These are phyloP conservation scores for Candida glaebosa DNA, from an alignment of 805 yeast species.

Conservation along the genomic window DNA sequence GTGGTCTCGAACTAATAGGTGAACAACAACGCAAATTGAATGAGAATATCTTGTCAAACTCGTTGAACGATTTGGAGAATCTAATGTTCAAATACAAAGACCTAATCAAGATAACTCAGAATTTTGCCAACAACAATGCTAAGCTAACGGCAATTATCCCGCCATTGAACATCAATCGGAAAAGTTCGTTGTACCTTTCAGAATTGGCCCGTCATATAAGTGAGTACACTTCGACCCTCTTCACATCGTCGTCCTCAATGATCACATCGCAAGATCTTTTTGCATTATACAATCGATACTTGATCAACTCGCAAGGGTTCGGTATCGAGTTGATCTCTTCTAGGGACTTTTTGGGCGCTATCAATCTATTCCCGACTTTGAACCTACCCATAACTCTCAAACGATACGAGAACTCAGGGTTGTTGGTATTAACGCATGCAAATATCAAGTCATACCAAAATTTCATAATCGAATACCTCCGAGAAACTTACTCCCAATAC, in stretches of 20 bases:
- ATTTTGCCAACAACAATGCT: slow-evolving; percentile 1
- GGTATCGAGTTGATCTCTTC: slow-evolving; percentile 71
- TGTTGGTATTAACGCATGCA: slow-evolving; percentile 27
- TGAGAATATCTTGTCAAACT: slow-evolving; percentile 58
- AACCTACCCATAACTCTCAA: slow-evolving; percentile 52
- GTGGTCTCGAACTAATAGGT: slow-evolving; percentile 59
- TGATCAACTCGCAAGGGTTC: slow-evolving; percentile 35
- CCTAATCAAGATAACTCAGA: slow-evolving; percentile 46
- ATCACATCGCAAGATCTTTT: slow-evolving; percentile 39
- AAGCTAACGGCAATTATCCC: slow-evolving; percentile 14
- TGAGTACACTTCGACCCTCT: slow-evolving; percentile 50
- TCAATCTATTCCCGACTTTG: slow-evolving; percentile 52
- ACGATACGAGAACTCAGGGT: slow-evolving; percentile 30
- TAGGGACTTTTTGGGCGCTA: slow-evolving; percentile 59
- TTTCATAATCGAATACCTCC: slow-evolving; percentile 22
- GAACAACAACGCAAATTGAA: slow-evolving; percentile 54
- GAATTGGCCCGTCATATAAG: slow-evolving; percentile 79
- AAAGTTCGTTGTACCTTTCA: slow-evolving; percentile 42
- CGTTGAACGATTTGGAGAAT: slow-evolving; percentile 73
- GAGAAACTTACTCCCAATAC: slow-evolving; percentile 20
- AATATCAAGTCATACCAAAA: slow-evolving; percentile 24
- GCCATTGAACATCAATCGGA: slow-evolving; percentile 34
- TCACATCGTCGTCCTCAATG: slow-evolving; percentile 31
- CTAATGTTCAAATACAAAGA: slow-evolving; percentile 78
- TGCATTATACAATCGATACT: slow-evolving; percentile 38